These are phyloP conservation scores for Fusarium scirpi DNA, from an alignment of 2,329 filamentous ascomycete genomes.

Conservation along the genomic window DNA sequence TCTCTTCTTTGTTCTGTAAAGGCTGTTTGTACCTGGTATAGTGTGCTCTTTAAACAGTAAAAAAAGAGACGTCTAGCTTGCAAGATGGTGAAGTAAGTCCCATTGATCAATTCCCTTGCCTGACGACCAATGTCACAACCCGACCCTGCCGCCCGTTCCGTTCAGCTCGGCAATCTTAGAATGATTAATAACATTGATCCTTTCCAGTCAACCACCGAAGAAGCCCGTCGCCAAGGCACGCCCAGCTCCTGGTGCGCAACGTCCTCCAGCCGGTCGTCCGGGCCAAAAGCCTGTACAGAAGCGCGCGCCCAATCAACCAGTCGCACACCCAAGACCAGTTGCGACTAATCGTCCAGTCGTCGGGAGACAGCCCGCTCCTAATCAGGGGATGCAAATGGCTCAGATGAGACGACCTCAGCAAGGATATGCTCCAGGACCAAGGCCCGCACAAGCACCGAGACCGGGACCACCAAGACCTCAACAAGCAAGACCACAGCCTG, in stretches of 20 bases:
- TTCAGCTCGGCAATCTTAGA: background rate
- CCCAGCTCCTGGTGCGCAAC: background rate
- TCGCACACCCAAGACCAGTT: slow-evolving; percentile 14
- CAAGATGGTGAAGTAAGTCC: slow-evolving; percentile 13
- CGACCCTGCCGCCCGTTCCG: background rate
- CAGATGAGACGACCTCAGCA: slow-evolving; percentile 16
- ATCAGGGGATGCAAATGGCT: slow-evolving; percentile 28
- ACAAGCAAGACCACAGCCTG: background rate
- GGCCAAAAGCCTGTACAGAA: background rate
- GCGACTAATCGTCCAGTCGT: slow-evolving; percentile 6
- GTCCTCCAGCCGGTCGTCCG: slow-evolving; percentile 1
- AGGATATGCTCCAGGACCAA: background rate
- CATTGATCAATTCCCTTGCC: too few relatives aligned
- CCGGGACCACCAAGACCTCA: background rate
- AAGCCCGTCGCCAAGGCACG: slow-evolving; percentile 2
- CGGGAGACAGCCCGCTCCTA: slow-evolving; percentile 16
- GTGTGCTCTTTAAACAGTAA: background rate
- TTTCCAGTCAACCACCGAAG: background rate
- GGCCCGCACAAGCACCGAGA: background rate
- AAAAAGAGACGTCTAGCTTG: rapidly evolving
- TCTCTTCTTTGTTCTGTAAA: rapidly evolving
- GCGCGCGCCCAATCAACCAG: slow-evolving; percentile 6
- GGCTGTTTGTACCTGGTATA: rapidly evolving
- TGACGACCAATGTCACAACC: background rate
- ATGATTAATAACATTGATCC: background rate